Evolutionary conservation across 768 basidiomycete genomes (phyloP), one percentile per base, ranked within the genome.

Genomic region (Tylopilus balloui): DNA sequence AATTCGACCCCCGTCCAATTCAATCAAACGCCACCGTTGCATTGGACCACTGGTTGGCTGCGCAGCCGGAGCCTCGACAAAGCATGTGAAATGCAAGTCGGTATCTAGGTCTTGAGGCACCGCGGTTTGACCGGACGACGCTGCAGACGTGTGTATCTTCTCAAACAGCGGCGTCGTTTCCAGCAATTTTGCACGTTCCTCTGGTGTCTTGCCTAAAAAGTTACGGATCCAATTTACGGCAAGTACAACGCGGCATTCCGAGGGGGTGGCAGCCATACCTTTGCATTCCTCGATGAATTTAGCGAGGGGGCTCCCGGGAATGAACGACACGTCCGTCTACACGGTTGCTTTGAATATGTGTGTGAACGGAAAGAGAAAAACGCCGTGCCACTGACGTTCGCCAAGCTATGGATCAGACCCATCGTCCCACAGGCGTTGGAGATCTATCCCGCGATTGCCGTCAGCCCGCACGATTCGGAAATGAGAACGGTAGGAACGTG

Each of bases 371-470:
- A 24, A 31, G 14, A 27, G 35, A 15, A 10, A 45, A 56, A 14
- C 20, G 11, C 51, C 48, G 48, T 27, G 35, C 21, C 14, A 64
- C 79, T 54, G 51, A 92, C 86, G 62, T 97, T 96, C 19, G 81
- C 79, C 37, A 96, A 69, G 10, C 89, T 80, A 58, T 94, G 92
- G 6, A 93, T 74, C 15, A 93, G 73, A 0, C 84, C 91, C 64
- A 94, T 92, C 0, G 91, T 92, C 4, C 92, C 92, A 60, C 91
- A 92, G 0, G 91, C 90, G 58, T 92, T 92, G 4, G 73, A 65
- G 48, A 91, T 91, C 87, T 89, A n/a, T 46, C 19, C 43, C 15
- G 31, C 5, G 49, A 21, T 15, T 15, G 32, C 17, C n/a, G 28
- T 48, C 42, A 45, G 51, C 23, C n/a, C n/a, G n/a, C 12, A 37